Evolutionary conservation across 208 protist species (phyloP), one percentile per base, ranked within the genome.

Genomic region (Leishmania mexicana): DNA sequence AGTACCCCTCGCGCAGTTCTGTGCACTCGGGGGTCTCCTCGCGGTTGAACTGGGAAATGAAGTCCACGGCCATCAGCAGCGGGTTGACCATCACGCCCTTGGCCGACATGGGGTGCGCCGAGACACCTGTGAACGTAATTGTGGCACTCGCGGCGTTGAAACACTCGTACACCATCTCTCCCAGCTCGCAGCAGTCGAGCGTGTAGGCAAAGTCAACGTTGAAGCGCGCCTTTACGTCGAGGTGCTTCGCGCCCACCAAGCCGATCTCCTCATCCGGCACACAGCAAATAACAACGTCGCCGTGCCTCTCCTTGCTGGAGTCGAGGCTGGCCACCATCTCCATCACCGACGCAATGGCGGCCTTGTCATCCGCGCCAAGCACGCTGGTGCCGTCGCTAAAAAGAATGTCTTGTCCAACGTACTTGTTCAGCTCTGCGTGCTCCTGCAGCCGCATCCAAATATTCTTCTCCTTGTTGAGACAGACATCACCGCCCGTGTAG

Each of bases 31-130:
- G 94, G 10, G 92, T 97, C 79, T 97, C 83, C 28, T 74, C 76
- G n/a, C 89, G 89, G 78, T 89, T 78, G 73, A 97, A 95, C 38
- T 85, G 79, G 13, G 85, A 60, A 28, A 97, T 93, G 86, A 91
- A 96, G 79, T 96, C 92, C 49, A 92, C 81, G n/a, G 92, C 92
- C 90, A 97, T 94, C 28, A 92, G 83, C 42, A 97, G 60, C 62
- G 94, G 93, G 80, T 97, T 97, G 81, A 97, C 94, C 83, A 97
- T 85, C 45, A 95, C 92, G 5, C 92, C 92, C 81, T 97, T 97
- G 19, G 92, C 90, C 11, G 94, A 97, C 92, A 97, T 97, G 13
- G 94, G 94, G 80, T 97, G 94, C 10, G 92, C 91, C 3, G 94
- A 87, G 49, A 96, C 92, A 51, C 94, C 94, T 5, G 86, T 92